Evolutionary conservation across 345 rosid species (phyloP).

Genomic region (Lagerstroemia speciosa): DNA sequence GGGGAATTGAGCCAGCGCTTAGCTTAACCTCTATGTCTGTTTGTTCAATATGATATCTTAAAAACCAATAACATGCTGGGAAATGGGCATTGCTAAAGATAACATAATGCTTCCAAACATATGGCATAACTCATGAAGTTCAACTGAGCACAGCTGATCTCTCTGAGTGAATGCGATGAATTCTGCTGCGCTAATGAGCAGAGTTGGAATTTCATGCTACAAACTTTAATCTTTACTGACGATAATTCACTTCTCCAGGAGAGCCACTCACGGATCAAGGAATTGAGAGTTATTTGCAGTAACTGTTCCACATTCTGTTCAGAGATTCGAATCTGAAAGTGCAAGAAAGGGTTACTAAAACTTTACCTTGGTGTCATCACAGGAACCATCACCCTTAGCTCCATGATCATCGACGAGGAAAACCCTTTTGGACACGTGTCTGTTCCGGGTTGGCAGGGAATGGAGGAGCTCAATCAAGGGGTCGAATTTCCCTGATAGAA

Average conservation of each 20-base stretch:
- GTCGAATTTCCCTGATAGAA: slow-evolving; percentile 21
- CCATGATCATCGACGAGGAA: slow-evolving; percentile 49
- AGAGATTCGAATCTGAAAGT: not conserved
- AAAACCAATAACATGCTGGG: not conserved
- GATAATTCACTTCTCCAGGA: not conserved
- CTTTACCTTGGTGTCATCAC: slow-evolving; percentile 59
- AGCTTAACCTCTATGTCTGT: not conserved
- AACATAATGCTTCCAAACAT: not conserved
- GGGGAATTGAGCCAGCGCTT: not conserved
- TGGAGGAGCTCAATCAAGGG: slow-evolving; percentile 51
- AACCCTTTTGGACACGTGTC: slow-evolving; percentile 46
- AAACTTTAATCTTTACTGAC: no score
- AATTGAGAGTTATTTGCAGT: not conserved
- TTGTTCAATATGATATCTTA: not conserved
- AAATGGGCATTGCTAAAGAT: not conserved
- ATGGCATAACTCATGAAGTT: not conserved
- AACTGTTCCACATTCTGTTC: not conserved
- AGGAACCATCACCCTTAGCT: slow-evolving; percentile 60
- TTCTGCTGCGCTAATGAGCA: not conserved
- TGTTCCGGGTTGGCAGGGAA: slow-evolving; percentile 23
- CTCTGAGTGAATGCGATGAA: not conserved
- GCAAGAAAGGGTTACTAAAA: not conserved
- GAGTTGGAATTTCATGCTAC: not conserved
- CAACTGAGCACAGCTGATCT: not conserved
- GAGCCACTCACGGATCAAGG: not conserved